A percentile compares a stretch with the other conserved stretches of the same genome.
Conservation (phyloP, 78 protist genomes). For the Dictyostelium intermedium region DNA sequence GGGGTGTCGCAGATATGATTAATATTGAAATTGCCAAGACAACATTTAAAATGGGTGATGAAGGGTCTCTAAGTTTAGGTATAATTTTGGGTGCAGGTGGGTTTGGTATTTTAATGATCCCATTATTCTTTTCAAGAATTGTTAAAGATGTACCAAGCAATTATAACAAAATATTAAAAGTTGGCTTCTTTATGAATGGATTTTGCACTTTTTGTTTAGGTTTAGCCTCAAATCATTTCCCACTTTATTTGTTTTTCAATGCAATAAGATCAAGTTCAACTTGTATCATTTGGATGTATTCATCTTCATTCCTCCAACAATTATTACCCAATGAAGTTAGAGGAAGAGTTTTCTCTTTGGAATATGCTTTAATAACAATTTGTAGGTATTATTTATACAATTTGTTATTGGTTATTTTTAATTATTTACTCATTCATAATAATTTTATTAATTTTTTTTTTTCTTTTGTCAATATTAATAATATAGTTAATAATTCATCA, state of each 20-base stretch:
- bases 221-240: conserved; percentile 16
- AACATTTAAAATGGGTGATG: conserved; percentile 4
- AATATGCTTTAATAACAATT: conserved; percentile 18
- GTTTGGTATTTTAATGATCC: conserved; percentile 29
- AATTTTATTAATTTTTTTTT: neutral
- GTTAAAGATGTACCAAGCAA: conserved; percentile 38
- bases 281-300: conserved; percentile 63
- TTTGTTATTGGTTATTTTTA: neutral
- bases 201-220: conserved; percentile 39
- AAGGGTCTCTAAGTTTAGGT: neutral
- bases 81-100: conserved; percentile 61
- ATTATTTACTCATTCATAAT: neutral
- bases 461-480: too few species aligned
- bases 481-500: neutral
- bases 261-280: conserved; percentile 39
- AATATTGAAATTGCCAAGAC: conserved; percentile 15
- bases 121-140: conserved; percentile 46
- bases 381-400: neutral
- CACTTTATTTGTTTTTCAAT: conserved; percentile 58
- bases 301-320: conserved; percentile 39
- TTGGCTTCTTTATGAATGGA: conserved; percentile 40
- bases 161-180: conserved; percentile 19
- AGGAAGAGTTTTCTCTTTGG: conserved; percentile 61
- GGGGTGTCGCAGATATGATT: conserved; percentile 23
- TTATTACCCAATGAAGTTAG: conserved; percentile 38